Evolutionary conservation across 2,329 filamentous ascomycete species (phyloP).

Genomic region (Exutisphaerella laricina): DNA sequence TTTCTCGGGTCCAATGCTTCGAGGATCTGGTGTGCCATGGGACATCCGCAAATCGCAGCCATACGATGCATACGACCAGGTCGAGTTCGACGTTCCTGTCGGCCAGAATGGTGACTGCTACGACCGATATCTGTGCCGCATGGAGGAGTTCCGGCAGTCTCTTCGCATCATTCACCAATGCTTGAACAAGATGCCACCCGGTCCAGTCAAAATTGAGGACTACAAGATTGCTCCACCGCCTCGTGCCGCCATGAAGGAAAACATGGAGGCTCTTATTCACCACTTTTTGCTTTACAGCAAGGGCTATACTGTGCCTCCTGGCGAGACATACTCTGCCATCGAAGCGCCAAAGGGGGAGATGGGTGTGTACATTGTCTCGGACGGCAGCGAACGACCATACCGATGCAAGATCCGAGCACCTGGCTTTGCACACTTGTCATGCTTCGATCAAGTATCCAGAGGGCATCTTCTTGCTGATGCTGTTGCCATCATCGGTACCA

Average conservation of each 20-base stretch:
- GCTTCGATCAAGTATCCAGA: conserved; percentile 88
- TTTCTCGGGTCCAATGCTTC: conserved; percentile 96
- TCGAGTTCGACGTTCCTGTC: conserved; percentile 97
- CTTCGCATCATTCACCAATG: conserved; percentile 98
- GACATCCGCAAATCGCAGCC: conserved; percentile 95
- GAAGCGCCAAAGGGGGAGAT: conserved; percentile 99
- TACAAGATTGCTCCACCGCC: conserved; percentile 97
- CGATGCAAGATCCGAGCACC: conserved; percentile 95
- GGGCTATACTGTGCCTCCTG: conserved; percentile 93
- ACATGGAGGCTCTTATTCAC: conserved; percentile 99
- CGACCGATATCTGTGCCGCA: conserved; percentile 96
- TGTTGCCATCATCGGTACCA: conserved; percentile 77
- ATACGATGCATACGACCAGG: conserved; percentile 95
- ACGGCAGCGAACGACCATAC: conserved; percentile 94
- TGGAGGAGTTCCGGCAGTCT: conserved; percentile 99
- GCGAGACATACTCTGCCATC: conserved; percentile 96
- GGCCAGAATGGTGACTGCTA: conserved; percentile 98
- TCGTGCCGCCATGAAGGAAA: conserved; percentile 99
- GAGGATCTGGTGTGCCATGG: conserved; percentile 92
- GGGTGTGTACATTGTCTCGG: conserved; percentile 93
- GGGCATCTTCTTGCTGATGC: conserved; percentile 94
- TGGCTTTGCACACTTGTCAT: conserved; percentile 89
- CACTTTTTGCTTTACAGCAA: conserved; percentile 99
- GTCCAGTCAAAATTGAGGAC: conserved; percentile 91
- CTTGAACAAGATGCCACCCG: conserved; percentile 96